Percentiles rank a stretch among this genome's conserved stretches.
Evolutionary conservation across 495 filamentous ascomycete genomes (phyloP).

Genomic region (Aspergillus mulundensis): DNA sequence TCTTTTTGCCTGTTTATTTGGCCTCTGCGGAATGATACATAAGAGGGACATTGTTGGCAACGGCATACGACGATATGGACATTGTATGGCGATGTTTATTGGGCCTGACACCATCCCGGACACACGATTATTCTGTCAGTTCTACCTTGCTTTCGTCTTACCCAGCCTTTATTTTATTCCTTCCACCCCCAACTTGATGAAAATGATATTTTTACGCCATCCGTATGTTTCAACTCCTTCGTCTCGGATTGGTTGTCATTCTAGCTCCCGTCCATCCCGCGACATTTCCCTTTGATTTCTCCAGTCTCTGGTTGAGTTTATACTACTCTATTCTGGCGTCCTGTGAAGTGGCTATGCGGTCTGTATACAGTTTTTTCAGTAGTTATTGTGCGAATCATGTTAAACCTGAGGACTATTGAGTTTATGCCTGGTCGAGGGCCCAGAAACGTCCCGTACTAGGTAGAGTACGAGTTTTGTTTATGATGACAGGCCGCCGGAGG

Average conservation of each 20-base stretch:
- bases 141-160: conserved; percentile 15
- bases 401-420: background rate
- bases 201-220: conserved; percentile 28
- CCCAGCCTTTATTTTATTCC: conserved; percentile 10
- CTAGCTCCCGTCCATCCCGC: background rate
- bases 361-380: conserved; percentile 8
- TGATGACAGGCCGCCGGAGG: too few species aligned
- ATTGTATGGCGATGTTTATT: conserved; percentile 26
- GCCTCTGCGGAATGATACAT: conserved; percentile 37
- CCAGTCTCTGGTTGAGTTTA: conserved; percentile 18
- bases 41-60: conserved; percentile 37
- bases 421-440: too few species aligned
- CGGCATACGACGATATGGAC: conserved; percentile 24
- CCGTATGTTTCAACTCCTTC: conserved; percentile 8
- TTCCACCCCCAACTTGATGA: conserved; percentile 20
- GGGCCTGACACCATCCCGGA: conserved; percentile 20
- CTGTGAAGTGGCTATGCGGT: conserved; percentile 10
- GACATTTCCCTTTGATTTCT: background rate
- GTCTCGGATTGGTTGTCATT: background rate
- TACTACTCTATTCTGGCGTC: conserved; percentile 8
- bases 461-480: too few species aligned
- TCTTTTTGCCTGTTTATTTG: conserved; percentile 39
- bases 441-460: too few species aligned
- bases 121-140: conserved; percentile 19
- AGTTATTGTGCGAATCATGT: conserved; percentile 1